A percentile compares a stretch with the other conserved stretches of the same genome.
phyloP scores from a whole-genome alignment of 176 grass and related monocot species.

The Oryza nivara region DNA sequence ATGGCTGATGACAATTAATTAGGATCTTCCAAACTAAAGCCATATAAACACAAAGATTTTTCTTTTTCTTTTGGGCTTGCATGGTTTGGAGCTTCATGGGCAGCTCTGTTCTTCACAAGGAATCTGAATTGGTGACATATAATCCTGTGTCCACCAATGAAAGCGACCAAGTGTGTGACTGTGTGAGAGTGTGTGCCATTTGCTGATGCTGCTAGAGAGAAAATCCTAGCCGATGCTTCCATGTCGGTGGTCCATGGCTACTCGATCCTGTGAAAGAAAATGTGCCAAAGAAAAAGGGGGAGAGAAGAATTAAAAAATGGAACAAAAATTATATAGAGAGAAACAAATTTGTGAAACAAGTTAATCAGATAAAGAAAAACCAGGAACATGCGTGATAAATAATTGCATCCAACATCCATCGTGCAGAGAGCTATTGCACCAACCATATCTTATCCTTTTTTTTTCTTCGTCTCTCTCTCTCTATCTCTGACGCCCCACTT shows the following conservation, averaged over 20 bases:
- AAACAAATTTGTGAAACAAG: background rate
- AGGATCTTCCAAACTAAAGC: background rate
- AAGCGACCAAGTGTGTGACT: conserved; percentile 12
- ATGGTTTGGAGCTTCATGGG: conserved; percentile 23
- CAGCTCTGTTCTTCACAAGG: conserved; percentile 27
- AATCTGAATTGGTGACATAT: conserved; percentile 4
- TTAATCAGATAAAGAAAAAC: background rate
- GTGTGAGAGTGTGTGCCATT: background rate
- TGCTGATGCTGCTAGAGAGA: background rate
- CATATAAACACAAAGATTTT: conserved; percentile 16
- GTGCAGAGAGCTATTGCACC: conserved; percentile 38
- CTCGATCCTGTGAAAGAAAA: background rate
- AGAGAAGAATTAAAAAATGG: background rate
- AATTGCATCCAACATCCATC: conserved; percentile 27
- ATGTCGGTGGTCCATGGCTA: background rate
- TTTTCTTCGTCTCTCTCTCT: background rate
- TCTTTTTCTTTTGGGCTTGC: background rate
- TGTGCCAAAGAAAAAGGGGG: background rate
- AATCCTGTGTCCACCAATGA: background rate
- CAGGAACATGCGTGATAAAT: background rate
- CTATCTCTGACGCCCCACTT: background rate
- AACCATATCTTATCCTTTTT: conserved; percentile 29
- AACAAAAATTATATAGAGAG: background rate
- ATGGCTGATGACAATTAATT: background rate
- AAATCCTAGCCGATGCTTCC: background rate